These are phyloP conservation scores for Pterulicium gracile DNA, from an alignment of 1,284 basidiomycete species.

Conservation along the genomic window DNA sequence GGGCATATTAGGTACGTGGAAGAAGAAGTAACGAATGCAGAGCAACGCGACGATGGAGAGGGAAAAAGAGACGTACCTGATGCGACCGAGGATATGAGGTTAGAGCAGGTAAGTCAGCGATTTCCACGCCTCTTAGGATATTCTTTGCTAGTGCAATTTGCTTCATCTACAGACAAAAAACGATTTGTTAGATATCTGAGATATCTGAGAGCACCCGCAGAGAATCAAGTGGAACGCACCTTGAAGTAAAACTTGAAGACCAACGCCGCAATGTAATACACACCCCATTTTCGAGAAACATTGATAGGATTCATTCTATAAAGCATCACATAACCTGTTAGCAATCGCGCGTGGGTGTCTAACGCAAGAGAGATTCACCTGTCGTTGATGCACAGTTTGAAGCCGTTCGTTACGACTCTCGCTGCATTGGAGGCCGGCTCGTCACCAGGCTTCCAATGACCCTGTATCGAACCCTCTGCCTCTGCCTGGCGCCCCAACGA, in stretches of 20 bases:
- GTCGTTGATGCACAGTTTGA: constrained; percentile 84
- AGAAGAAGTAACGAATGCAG: constrained; percentile 1
- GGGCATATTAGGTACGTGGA: constrained; percentile 10
- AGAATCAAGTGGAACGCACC: constrained; percentile 30
- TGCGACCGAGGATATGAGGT: constrained; percentile 73
- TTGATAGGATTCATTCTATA: constrained; percentile 50
- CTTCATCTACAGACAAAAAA: constrained; percentile 58
- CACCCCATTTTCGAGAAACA: constrained; percentile 85
- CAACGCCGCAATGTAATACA: constrained; percentile 89
- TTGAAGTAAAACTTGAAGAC: constrained; percentile 94
- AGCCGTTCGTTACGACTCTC: constrained; percentile 83
- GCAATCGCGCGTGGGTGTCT: background rate
- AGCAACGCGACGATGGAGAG: constrained; percentile 8
- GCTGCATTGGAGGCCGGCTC: constrained; percentile 84
- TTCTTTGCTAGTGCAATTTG: constrained; percentile 88
- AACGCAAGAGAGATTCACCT: constrained; percentile 35
- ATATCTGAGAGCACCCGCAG: no score
- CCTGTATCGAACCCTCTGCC: constrained; percentile 43
- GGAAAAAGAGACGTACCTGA: constrained; percentile 66
- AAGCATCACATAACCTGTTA: background rate
- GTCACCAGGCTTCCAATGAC: constrained; percentile 40
- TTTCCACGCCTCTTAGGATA: constrained; percentile 81
- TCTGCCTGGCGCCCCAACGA: constrained; percentile 44
- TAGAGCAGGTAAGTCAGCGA: constrained; percentile 80
- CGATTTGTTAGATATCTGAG: no score